Evolutionary conservation across 345 rosid species (phyloP), one percentile per base, ranked within the genome.

Genomic region (Stellera chamaejasme): DNA sequence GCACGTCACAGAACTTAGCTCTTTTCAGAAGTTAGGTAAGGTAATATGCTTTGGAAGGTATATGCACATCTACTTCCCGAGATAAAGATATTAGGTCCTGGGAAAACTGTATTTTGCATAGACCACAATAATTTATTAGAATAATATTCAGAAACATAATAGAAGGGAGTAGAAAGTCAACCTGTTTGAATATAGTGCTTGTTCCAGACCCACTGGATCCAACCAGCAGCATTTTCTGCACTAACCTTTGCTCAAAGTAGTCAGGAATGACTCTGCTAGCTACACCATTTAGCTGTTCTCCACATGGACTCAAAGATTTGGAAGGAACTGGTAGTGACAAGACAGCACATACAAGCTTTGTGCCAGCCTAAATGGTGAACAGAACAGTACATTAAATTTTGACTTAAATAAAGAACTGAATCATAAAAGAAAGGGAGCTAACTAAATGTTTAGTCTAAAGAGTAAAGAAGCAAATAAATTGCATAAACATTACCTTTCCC

Each of bases 181-280:
- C 99, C 99, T 90, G 99, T 78, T 94, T 94, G 72, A 87, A 94
- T 59, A 94, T 81, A 9, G 97, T 94, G 63, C 99, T 90, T 13
- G 97, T 85, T 64, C 99, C 99, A 69, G 97, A 87, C 62, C 97
- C 97, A 50, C 53, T 70, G 66, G 56, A 72, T 57, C 99, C 99
- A 72, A 90, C 95, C 74, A 94, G 76, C 44, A 94, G 90, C 54
- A 90, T 70, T 59, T 87, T 94, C 65, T 85, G 90, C 67, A 83
- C 66, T 36, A 78, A 71, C 65, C 83, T 77, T 58, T 75, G 93
- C 68, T 82, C 96, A 65, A 85, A 66, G 64, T 87, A 89, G 62
- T 87, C 96, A 14, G 88, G 85, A 54, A 83, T 71, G 61, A 75
- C 79, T 79, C 87, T 85, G 73, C 79, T 78, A 19, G 68, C 54